Evolutionary conservation across 1,284 basidiomycete species (phyloP).

Genomic region (Austroboletus niveus): DNA sequence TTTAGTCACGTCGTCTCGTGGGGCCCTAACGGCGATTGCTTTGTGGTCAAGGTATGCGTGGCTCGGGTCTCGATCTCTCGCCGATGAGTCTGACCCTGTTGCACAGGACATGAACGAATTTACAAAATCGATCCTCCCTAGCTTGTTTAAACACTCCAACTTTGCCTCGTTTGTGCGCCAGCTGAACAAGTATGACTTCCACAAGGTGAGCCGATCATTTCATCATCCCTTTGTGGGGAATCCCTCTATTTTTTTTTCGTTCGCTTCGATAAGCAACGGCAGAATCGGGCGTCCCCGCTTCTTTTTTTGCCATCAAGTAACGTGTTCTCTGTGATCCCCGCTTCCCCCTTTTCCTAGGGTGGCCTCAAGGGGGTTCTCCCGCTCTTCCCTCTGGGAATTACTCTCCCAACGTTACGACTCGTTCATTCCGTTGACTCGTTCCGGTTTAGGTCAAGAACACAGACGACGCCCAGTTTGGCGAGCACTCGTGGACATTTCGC

Average conservation of each 20-base stretch:
- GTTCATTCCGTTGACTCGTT: conserved; percentile 6
- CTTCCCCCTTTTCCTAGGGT: conserved; percentile 5
- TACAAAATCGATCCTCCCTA: conserved; percentile 89
- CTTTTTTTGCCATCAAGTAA: conserved; percentile 8
- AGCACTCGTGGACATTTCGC: conserved; percentile 93
- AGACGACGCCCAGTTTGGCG: conserved; percentile 75
- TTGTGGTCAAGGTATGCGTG: conserved; percentile 77
- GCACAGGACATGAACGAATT: conserved; percentile 93
- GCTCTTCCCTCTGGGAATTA: neutral
- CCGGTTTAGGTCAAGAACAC: conserved; percentile 66
- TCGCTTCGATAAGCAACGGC: conserved; percentile 5
- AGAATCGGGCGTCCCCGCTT: conserved; percentile 13
- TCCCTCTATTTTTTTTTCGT: conserved; percentile 1
- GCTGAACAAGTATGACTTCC: conserved; percentile 98
- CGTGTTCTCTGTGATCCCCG: conserved; percentile 9
- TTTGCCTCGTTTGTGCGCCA: conserved; percentile 94
- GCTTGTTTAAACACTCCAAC: conserved; percentile 97
- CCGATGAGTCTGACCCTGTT: neutral
- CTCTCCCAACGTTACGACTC: neutral
- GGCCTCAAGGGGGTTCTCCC: conserved; percentile 11
- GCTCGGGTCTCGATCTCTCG: conserved; percentile 3
- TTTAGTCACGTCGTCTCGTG: conserved; percentile 82
- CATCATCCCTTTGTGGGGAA: conserved; percentile 1
- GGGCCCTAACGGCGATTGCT: conserved; percentile 85
- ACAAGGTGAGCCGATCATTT: conserved; percentile 63